Evolutionary conservation across 345 rosid genomes (phyloP).

Genomic region (Microcos paniculata): DNA sequence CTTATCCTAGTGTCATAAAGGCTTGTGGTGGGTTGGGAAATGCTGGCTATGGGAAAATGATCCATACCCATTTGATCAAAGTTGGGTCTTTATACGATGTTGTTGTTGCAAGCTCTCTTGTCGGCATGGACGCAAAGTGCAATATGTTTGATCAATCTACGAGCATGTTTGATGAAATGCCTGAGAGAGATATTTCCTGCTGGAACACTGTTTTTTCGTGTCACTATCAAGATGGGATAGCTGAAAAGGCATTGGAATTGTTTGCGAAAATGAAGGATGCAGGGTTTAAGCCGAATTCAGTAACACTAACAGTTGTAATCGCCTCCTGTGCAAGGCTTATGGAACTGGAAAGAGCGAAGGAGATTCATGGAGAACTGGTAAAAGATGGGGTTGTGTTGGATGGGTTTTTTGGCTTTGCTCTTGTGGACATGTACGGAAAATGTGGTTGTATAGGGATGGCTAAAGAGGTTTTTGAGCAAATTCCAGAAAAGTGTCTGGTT

Average conservation of each 20-base stretch:
- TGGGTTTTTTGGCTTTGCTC: slow-evolving; percentile 60
- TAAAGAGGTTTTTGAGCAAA: slow-evolving; percentile 47
- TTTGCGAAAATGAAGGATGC: slow-evolving; percentile 48
- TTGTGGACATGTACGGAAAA: slow-evolving; percentile 66
- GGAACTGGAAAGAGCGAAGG: slow-evolving; percentile 64
- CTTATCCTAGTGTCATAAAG: slow-evolving; percentile 64
- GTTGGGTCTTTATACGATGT: slow-evolving; percentile 49
- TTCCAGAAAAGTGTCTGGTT: slow-evolving; percentile 42
- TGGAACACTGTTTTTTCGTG: slow-evolving; percentile 76
- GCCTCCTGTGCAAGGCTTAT: slow-evolving; percentile 57
- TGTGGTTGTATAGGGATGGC: slow-evolving; percentile 64
- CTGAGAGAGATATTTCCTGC: slow-evolving; percentile 58
- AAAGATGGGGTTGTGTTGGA: slow-evolving; percentile 38
- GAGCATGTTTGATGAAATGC: slow-evolving; percentile 62
- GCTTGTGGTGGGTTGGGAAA: slow-evolving; percentile 56
- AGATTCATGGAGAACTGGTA: slow-evolving; percentile 45
- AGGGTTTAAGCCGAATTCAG: slow-evolving; percentile 62
- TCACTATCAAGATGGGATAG: slow-evolving; percentile 60
- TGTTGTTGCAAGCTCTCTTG: slow-evolving; percentile 57
- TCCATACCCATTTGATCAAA: slow-evolving; percentile 57
- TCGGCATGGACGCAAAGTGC: slow-evolving; percentile 54
- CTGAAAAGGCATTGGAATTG: slow-evolving; percentile 52
- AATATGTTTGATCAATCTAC: slow-evolving; percentile 31
- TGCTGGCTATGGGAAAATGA: slow-evolving; percentile 39
- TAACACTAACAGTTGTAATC: slow-evolving; percentile 51